Evolutionary conservation across 441 rosid species (phyloP).

Genomic region (Isatis lusitanica): DNA sequence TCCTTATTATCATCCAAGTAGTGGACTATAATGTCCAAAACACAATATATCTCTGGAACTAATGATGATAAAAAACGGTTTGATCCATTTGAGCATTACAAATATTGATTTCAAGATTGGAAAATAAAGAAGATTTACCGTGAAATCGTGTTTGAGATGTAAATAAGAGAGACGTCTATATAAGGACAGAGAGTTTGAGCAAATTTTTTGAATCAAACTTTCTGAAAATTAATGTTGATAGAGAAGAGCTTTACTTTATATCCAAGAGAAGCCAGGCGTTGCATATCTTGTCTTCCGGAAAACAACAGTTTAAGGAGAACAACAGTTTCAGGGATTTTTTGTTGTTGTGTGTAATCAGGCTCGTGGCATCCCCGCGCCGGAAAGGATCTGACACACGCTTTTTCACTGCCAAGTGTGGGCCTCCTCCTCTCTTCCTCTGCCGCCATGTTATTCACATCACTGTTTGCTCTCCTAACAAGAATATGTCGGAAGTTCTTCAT

Average conservation of each 20-base stretch:
- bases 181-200: slow-evolving; percentile 6
- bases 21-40: neutral
- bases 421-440: too few relatives aligned
- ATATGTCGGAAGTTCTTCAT: too few relatives aligned
- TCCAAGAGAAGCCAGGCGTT: neutral
- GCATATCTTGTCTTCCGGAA: too few relatives aligned
- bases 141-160: neutral
- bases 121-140: neutral
- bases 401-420: too few relatives aligned
- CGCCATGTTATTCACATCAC: too few relatives aligned
- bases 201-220: neutral
- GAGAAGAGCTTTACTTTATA: neutral
- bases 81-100: neutral
- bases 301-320: too few relatives aligned
- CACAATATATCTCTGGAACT: neutral
- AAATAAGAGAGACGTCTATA: slow-evolving; percentile 5
- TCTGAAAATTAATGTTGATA: neutral
- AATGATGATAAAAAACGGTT: neutral
- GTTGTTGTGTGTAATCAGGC: too few relatives aligned
- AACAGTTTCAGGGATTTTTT: too few relatives aligned
- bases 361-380: too few relatives aligned
- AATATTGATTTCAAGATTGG: neutral
- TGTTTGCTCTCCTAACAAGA: too few relatives aligned
- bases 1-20: neutral
- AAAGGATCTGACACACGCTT: too few relatives aligned